Conservation (phyloP, 345 rosid species). For the Eucalyptus fibrosa region DNA sequence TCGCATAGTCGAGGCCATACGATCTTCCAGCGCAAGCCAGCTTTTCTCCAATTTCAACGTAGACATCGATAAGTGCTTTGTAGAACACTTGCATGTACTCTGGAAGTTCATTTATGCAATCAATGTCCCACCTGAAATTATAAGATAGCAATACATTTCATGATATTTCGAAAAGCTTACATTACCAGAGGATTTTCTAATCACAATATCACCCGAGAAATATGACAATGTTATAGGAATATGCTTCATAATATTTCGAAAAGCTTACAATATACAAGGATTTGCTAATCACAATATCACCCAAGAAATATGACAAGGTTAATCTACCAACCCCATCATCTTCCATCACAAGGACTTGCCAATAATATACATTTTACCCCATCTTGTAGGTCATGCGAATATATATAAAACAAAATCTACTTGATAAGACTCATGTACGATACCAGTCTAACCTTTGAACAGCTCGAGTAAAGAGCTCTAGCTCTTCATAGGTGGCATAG, state of each 20-base stretch:
- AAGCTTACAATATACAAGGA: no score
- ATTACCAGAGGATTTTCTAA: not conserved
- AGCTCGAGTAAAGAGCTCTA: conserved; percentile 6
- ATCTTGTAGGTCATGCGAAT: not conserved
- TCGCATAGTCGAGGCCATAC: conserved; percentile 4
- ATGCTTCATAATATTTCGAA: no score
- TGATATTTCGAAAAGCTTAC: not conserved
- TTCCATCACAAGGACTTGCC: not conserved
- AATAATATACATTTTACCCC: not conserved
- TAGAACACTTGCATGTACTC: conserved; percentile 18
- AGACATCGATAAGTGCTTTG: conserved; percentile 7
- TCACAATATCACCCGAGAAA: not conserved
- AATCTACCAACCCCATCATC: no score
- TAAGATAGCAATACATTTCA: not conserved
- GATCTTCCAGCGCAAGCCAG: not conserved
- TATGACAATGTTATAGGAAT: not conserved
- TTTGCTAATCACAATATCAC: no score
- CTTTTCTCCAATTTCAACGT: conserved; percentile 3
- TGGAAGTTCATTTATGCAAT: not conserved
- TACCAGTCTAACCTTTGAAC: not conserved
- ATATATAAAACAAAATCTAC: not conserved
- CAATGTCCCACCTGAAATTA: conserved; percentile 17
- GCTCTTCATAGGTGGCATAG: conserved; percentile 13
- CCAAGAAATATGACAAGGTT: no score
- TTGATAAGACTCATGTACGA: not conserved